A percentile compares a stretch with the other conserved stretches of the same genome.
phyloP scores from a whole-genome alignment of 306 rosid genomes.

The Lathyrus tuberosus region DNA sequence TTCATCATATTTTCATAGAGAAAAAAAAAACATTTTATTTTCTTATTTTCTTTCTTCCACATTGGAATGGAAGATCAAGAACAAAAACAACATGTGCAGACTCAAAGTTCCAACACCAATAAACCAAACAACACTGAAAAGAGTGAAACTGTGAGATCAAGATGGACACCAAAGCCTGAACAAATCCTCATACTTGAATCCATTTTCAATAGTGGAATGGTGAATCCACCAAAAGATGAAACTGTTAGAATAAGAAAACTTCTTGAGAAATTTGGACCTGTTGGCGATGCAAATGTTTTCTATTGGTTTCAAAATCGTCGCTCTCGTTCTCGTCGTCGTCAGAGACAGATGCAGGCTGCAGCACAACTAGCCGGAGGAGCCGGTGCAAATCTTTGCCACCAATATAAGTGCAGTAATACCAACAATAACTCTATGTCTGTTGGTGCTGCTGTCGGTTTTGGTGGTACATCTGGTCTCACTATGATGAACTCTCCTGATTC shows the following conservation, averaged over 20 bases:
- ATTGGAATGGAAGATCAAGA: slow-evolving; percentile 60
- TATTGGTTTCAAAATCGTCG: slow-evolving; percentile 99
- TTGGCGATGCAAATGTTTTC: slow-evolving; percentile 91
- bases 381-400: slow-evolving; percentile 5
- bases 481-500: slow-evolving; percentile 16
- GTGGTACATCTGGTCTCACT: background rate
- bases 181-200: slow-evolving; percentile 90
- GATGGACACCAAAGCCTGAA: slow-evolving; percentile 97
- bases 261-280: slow-evolving; percentile 85
- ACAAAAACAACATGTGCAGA: slow-evolving; percentile 3
- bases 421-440: background rate
- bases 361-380: background rate
- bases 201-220: slow-evolving; percentile 97
- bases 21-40: slow-evolving; percentile 15
- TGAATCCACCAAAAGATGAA: slow-evolving; percentile 89
- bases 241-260: slow-evolving; percentile 77
- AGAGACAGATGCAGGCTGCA: slow-evolving; percentile 81
- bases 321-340: slow-evolving; percentile 94
- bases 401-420: background rate
- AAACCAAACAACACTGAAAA: slow-evolving; percentile 52
- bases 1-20: slow-evolving; percentile 44
- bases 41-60: slow-evolving; percentile 7
- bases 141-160: slow-evolving; percentile 76
- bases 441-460: slow-evolving; percentile 1
- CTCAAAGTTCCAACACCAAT: slow-evolving; percentile 31